phyloP scores from a whole-genome alignment of 805 yeast species.

The Yamadazyma akitaensis region DNA sequence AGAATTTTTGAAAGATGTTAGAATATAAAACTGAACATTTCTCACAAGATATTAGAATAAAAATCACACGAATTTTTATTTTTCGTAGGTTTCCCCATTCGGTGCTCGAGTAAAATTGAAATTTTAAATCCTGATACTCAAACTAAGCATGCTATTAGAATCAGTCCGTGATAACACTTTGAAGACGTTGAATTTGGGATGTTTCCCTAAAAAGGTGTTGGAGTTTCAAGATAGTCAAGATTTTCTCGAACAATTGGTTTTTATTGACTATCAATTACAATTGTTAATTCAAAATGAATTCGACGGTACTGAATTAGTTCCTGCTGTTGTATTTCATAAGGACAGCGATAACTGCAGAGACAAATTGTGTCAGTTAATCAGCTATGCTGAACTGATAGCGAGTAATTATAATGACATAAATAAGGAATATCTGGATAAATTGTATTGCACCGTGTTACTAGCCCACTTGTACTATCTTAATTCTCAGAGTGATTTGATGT shows the following conservation, averaged over 20 bases:
- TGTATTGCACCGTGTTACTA: constrained; percentile 30
- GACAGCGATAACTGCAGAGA: constrained; percentile 10
- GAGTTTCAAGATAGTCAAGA: constrained; percentile 32
- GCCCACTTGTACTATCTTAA: constrained; percentile 34
- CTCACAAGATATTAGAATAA: neutral
- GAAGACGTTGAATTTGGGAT: constrained; percentile 30
- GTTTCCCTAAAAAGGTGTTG: constrained; percentile 34
- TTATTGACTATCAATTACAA: constrained; percentile 38
- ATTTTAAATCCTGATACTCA: neutral
- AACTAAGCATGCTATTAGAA: constrained; percentile 23
- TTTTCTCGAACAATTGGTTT: constrained; percentile 31
- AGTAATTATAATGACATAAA: constrained; percentile 22
- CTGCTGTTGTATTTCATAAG: constrained; percentile 8
- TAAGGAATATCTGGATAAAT: constrained; percentile 26
- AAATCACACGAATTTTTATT: constrained; percentile 7
- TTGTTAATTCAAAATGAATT: constrained; percentile 27
- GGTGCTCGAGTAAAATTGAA: constrained; percentile 2
- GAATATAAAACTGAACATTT: constrained; percentile 3
- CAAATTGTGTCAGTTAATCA: constrained; percentile 24
- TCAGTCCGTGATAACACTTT: constrained; percentile 23
- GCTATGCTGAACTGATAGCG: constrained; percentile 23
- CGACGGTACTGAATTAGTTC: constrained; percentile 22
- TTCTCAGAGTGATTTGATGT: constrained; percentile 21
- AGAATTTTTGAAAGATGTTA: constrained; percentile 90
- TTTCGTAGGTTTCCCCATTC: constrained; percentile 1